Base-by-base conservation (phyloP, 805 yeast genomes). In the Teunomyces panamensis region DNA sequence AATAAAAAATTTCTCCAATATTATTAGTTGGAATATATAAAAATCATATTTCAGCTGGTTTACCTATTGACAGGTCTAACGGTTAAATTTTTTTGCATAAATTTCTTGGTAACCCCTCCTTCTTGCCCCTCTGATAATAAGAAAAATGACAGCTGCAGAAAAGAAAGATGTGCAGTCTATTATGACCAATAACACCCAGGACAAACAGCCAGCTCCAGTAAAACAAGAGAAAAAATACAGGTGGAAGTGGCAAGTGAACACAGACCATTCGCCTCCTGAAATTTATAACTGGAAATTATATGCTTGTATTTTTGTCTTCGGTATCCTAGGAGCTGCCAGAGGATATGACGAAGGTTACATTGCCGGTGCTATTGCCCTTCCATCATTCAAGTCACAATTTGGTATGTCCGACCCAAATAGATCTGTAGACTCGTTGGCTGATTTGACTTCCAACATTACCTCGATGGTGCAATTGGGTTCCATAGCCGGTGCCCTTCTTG, bases 391-490 rank as follows among this genome's bases (percentile, higher is more conserved):
- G 32, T 46, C 44, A 7, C 51, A 47, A 41, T 59, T 58, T 28
- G 63, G 63, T 1, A 49, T 59, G 30, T 17, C 27, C 5, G 61
- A 59, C 42, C n/a, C 42, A 10, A 32, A 45, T 27, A 59, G 59
- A 46, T 27, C 59, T 6, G 51, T 49, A 16, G 42, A 43, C 14
- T 35, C 55, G 4, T 33, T 58, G 17, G 64, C 64, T 11, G 51
- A 56, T 44, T 49, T 56, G 48, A 56, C 52, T 39, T 58, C 63
- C 16, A 59, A 59, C 46, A 59, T 59, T 50, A 51, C 64, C 10
- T 51, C 62, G 28, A 59, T 58, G 62, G 64, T 59, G 28, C 64
- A 59, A 39, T 45, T 59, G 17, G 64, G 64, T 13, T 53, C 60
- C 17, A 53, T 59, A 13, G 64, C 56, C 4, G 64, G 64, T 36